These are phyloP conservation scores for Heracleum sosnowskyi DNA, from an alignment of 129 eudicot species.

Conservation along the genomic window DNA sequence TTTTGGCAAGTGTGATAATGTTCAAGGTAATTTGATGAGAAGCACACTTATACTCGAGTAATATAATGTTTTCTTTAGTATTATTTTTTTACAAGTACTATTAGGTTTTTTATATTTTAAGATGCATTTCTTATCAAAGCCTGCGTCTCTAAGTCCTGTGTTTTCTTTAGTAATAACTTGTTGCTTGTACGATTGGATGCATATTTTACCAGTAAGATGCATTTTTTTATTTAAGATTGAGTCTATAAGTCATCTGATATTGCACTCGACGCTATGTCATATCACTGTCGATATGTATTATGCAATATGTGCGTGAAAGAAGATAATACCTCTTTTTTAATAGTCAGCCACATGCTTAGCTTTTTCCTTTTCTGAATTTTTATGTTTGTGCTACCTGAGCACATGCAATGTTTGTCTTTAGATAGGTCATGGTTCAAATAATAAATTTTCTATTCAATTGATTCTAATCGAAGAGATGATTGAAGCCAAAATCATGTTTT, in stretches of 20 bases:
- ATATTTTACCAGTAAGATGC: no score
- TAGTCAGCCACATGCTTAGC: background rate
- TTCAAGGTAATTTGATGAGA: constrained; percentile 56
- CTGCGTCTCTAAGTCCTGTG: background rate
- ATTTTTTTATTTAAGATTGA: no score
- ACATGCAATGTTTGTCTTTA: background rate
- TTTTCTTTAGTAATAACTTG: background rate
- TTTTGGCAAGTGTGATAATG: constrained; percentile 92
- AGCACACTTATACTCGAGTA: background rate
- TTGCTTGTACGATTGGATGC: no score
- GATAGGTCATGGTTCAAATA: background rate
- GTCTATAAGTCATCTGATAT: background rate
- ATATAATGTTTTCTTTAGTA: background rate
- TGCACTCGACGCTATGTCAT: background rate
- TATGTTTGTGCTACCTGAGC: background rate
- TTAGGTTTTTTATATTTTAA: background rate
- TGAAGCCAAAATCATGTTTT: background rate
- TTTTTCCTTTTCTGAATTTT: background rate
- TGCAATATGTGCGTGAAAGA: background rate
- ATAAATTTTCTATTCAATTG: no score
- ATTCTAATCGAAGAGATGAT: background rate
- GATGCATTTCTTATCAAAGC: background rate
- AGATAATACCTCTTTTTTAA: background rate
- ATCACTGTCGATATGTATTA: background rate
- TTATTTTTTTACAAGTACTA: background rate